Evolutionary conservation across 768 basidiomycete genomes (phyloP).

Genomic region (Fomitopsis serialis): DNA sequence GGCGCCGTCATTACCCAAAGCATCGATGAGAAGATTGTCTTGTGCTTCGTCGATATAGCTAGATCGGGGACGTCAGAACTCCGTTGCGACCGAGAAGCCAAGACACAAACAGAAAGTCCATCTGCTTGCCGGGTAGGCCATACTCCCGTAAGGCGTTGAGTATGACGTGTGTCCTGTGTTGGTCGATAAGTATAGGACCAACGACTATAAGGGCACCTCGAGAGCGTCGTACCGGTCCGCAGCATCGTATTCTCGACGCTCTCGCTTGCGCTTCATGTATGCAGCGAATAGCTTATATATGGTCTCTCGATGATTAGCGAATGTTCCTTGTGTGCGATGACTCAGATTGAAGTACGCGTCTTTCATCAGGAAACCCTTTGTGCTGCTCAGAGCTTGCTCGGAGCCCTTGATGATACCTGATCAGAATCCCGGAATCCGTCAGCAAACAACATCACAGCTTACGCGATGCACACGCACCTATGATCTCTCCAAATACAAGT

Average conservation of each 20-base stretch:
- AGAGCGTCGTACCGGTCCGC: constrained; percentile 47
- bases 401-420: constrained; percentile 63
- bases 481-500: constrained; percentile 57
- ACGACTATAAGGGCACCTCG: no score
- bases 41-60: constrained; percentile 70
- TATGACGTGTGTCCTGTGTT: constrained; percentile 45
- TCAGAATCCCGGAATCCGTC: not conserved
- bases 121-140: constrained; percentile 32
- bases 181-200: not conserved
- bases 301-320: constrained; percentile 40
- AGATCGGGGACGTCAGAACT: constrained; percentile 4
- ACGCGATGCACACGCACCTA: constrained; percentile 34
- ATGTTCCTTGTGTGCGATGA: constrained; percentile 46
- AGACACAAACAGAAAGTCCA: constrained; percentile 49
- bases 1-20: constrained; percentile 32
- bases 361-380: constrained; percentile 36
- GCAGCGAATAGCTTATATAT: constrained; percentile 50
- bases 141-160: constrained; percentile 29
- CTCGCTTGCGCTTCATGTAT: constrained; percentile 45
- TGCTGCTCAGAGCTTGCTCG: constrained; percentile 37
- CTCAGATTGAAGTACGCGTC: constrained; percentile 44
- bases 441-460: not conserved
- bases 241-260: constrained; percentile 42
- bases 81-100: no score
- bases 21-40: constrained; percentile 65